phyloP scores from a whole-genome alignment of 441 rosid species.

The Syzygium malaccense region DNA sequence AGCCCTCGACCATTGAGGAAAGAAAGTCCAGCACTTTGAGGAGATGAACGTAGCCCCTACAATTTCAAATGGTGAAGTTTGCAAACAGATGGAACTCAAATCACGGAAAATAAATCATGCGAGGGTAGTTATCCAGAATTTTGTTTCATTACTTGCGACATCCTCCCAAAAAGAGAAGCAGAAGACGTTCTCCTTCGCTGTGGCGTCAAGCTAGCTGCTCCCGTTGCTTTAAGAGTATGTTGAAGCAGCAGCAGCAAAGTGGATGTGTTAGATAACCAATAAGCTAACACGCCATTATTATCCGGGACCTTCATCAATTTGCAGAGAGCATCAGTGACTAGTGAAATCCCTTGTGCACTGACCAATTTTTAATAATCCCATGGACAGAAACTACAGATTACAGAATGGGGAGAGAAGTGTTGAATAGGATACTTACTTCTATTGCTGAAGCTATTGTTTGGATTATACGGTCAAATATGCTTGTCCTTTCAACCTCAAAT shows the following conservation, averaged over 20 bases:
- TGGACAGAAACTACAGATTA: not conserved
- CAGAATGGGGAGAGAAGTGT: not conserved
- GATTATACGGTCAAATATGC: conserved; percentile 94
- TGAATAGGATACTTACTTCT: conserved; percentile 42
- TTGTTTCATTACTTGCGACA: conserved; percentile 76
- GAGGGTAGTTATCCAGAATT: not conserved
- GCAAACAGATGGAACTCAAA: not conserved
- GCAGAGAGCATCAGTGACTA: conserved; percentile 14
- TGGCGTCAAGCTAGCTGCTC: conserved; percentile 98
- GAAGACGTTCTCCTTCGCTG: conserved; percentile 93
- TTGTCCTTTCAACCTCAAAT: conserved; percentile 98
- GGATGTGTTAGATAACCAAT: conserved; percentile 97
- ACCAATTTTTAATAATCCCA: not conserved
- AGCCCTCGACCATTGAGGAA: conserved; percentile 75
- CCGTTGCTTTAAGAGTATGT: conserved; percentile 97
- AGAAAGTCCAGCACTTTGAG: conserved; percentile 91
- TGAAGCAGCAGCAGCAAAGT: conserved; percentile 88
- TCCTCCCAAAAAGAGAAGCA: conserved; percentile 95
- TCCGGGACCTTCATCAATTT: conserved; percentile 66
- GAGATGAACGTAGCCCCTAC: conserved; percentile 86
- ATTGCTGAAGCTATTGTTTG: conserved; percentile 93
- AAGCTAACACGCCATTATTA: conserved; percentile 75
- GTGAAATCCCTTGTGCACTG: not conserved
- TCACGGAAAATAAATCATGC: not conserved
- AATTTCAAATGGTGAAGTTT: conserved; percentile 8